A percentile compares a stretch with the other conserved stretches of the same genome.
phyloP scores from a whole-genome alignment of 106 monocot genomes.

The Allium cepa region DNA sequence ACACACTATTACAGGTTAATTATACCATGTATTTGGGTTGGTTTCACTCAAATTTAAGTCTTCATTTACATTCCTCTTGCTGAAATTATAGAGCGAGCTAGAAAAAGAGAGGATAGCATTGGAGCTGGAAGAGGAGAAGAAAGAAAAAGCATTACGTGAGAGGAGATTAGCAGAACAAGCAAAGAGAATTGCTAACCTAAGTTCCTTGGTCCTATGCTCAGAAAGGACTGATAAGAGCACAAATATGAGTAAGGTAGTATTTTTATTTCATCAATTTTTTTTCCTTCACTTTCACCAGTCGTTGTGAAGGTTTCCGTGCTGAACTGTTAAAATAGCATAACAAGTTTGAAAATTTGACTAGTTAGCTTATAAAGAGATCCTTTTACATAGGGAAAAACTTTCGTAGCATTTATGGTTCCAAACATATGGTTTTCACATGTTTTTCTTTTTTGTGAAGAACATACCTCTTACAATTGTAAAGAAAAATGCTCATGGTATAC shows the following conservation, averaged over 20 bases:
- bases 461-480: too few relatives aligned
- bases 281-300: not conserved
- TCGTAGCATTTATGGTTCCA: too few relatives aligned
- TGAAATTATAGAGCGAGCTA: conserved; percentile 67
- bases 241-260: conserved; percentile 34
- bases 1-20: conserved; percentile 76
- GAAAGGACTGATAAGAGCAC: conserved; percentile 49
- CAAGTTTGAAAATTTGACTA: too few relatives aligned
- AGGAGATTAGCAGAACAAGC: conserved; percentile 71
- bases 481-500: too few relatives aligned
- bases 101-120: conserved; percentile 95
- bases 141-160: conserved; percentile 79
- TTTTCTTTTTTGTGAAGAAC: too few relatives aligned
- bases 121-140: conserved; percentile 97
- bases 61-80: not conserved
- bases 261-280: not conserved
- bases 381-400: too few relatives aligned
- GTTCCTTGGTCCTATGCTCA: conserved; percentile 78
- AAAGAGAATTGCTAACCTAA: conserved; percentile 89
- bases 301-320: not conserved
- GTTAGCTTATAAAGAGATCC: too few relatives aligned
- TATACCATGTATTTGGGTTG: not conserved
- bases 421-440: too few relatives aligned
- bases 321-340: too few relatives aligned
- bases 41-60: not conserved